Percentiles rank a stretch among this genome's conserved stretches.
phyloP scores from a whole-genome alignment of 2,329 filamentous ascomycete genomes.

The Xylariales sp. region DNA sequence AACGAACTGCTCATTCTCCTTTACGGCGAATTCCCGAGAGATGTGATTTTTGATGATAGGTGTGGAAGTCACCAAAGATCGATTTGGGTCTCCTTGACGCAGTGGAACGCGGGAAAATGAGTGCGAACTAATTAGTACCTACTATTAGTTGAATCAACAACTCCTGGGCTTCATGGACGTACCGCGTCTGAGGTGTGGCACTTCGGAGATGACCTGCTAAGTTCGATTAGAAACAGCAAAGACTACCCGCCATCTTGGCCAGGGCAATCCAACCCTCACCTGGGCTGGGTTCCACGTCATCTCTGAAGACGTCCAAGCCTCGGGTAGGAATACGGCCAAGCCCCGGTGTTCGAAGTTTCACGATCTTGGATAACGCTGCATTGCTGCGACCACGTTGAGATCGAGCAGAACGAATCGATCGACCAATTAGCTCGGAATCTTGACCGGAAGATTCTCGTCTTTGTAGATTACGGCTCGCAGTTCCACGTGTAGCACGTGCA shows the following conservation, averaged over 20 bases:
- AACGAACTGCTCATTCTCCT: slow-evolving; percentile 24
- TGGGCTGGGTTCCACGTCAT: slow-evolving; percentile 10
- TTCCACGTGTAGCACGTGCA: background rate
- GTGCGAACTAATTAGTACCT: slow-evolving; percentile 13
- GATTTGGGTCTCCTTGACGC: slow-evolving; percentile 31
- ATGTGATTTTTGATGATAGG: slow-evolving; percentile 20
- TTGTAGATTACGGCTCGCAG: too few relatives aligned
- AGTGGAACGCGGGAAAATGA: slow-evolving; percentile 30
- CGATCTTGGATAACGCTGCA: too few relatives aligned
- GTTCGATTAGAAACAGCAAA: slow-evolving; percentile 14
- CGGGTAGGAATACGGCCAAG: background rate
- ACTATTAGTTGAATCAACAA: slow-evolving; percentile 16
- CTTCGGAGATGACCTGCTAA: slow-evolving; percentile 13
- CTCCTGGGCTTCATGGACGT: slow-evolving; percentile 15
- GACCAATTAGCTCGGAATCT: background rate
- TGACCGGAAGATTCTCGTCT: too few relatives aligned
- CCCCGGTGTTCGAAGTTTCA: background rate
- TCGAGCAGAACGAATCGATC: background rate
- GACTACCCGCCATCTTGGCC: slow-evolving; percentile 7
- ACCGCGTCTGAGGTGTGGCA: slow-evolving; percentile 14
- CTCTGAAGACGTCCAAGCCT: slow-evolving; percentile 10
- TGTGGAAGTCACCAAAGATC: slow-evolving; percentile 23
- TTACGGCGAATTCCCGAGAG: slow-evolving; percentile 18
- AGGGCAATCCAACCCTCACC: slow-evolving; percentile 20
- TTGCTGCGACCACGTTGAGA: too few relatives aligned